These are phyloP conservation scores for Thielaviopsis ethacetica DNA, from an alignment of 2,329 filamentous ascomycete species.

Conservation along the genomic window DNA sequence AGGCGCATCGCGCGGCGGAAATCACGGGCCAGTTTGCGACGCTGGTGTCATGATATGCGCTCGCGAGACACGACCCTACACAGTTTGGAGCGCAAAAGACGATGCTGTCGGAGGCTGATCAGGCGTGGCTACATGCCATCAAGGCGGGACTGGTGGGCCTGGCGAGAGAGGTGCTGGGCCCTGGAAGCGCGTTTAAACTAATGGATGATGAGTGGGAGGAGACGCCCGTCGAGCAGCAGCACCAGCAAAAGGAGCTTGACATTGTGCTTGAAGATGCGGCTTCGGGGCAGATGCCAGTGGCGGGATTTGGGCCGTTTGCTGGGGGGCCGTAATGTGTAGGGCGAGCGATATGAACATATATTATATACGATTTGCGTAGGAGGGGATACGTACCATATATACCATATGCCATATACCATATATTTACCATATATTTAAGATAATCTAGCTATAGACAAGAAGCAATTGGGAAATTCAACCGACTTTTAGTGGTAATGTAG, in stretches of 20 bases:
- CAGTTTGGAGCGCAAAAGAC: background rate
- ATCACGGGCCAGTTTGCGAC: conserved; percentile 2
- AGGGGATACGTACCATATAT: background rate
- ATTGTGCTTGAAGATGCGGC: background rate
- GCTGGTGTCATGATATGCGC: background rate
- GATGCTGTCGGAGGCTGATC: background rate
- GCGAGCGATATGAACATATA: background rate
- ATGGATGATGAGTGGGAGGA: conserved; percentile 8
- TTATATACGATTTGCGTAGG: too few species aligned
- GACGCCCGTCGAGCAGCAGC: background rate
- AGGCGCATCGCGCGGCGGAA: conserved; percentile 5
- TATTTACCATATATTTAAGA: background rate
- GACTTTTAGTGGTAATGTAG: too few species aligned
- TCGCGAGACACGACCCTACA: background rate
- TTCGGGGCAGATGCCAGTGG: background rate
- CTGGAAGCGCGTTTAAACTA: conserved; percentile 3
- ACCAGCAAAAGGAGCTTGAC: background rate
- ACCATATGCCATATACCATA: background rate
- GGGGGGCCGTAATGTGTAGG: background rate
- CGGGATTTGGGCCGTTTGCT: background rate
- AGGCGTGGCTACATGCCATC: background rate
- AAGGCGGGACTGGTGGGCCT: conserved; percentile 3
- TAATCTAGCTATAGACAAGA: background rate
- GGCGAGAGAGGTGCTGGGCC: conserved; percentile 3
- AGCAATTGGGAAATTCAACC: background rate